A percentile compares a stretch with the other conserved stretches of the same genome.
These are phyloP conservation scores for Adansonia digitata DNA, from an alignment of 345 rosid species.

Conservation along the genomic window DNA sequence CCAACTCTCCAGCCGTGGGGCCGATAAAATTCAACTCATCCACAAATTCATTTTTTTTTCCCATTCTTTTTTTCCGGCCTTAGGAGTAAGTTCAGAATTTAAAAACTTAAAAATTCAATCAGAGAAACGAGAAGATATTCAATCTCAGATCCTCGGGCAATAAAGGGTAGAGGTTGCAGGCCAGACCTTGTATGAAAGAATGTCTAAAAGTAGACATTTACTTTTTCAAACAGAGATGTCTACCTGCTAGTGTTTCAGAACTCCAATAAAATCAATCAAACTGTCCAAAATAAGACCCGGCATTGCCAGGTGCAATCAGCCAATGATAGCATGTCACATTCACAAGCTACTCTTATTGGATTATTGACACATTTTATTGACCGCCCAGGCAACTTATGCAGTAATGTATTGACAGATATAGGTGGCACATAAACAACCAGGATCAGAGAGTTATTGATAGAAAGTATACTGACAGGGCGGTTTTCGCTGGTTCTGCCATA, in stretches of 20 bases:
- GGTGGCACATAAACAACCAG: background rate
- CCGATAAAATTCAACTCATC: background rate
- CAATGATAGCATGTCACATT: background rate
- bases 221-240: background rate
- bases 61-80: background rate
- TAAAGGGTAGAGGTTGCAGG: background rate
- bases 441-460: slow-evolving; percentile 12
- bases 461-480: slow-evolving; percentile 57
- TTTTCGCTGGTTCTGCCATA: slow-evolving; percentile 68
- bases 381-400: background rate
- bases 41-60: background rate
- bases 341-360: background rate
- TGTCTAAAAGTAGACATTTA: background rate
- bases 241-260: background rate
- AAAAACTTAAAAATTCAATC: background rate
- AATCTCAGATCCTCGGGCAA: background rate
- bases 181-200: background rate
- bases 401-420: background rate
- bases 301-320: background rate
- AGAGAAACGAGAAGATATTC: background rate
- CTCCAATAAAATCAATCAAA: background rate
- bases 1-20: background rate
- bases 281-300: background rate
- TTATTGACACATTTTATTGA: background rate
- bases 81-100: background rate